Percentiles rank a stretch among this genome's conserved stretches.
Conservation (phyloP, 306 rosid species). For the Potentilla sterilis region DNA sequence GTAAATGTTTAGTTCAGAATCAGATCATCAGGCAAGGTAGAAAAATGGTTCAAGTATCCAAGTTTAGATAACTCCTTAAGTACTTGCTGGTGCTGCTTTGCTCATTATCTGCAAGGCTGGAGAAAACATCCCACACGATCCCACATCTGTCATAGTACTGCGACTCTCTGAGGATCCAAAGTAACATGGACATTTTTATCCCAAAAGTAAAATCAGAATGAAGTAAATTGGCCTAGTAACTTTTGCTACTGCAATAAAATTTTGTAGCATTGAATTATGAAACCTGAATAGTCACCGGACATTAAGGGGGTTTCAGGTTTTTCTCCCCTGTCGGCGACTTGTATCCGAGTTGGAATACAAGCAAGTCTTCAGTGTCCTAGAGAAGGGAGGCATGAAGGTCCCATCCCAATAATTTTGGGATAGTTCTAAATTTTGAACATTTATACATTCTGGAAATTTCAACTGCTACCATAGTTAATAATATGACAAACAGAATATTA, state of each 20-base stretch:
- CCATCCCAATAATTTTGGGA: background rate
- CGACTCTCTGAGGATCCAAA: background rate
- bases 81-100: background rate
- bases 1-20: background rate
- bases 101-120: background rate
- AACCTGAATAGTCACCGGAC: background rate
- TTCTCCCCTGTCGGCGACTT: background rate
- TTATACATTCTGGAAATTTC: background rate
- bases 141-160: background rate
- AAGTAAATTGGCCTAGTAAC: background rate
- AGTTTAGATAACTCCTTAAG: background rate
- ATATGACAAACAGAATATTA: too few species aligned
- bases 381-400: slow-evolving; percentile 9
- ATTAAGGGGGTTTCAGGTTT: background rate
- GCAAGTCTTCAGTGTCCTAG: background rate
- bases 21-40: background rate
- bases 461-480: background rate
- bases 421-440: background rate
- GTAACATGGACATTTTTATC: background rate
- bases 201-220: background rate
- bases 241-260: background rate
- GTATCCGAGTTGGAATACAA: background rate
- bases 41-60: background rate
- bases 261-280: background rate
- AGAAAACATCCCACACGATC: background rate